Evolutionary conservation across 768 basidiomycete genomes (phyloP).

Genomic region (Tephrocybe sp.): DNA sequence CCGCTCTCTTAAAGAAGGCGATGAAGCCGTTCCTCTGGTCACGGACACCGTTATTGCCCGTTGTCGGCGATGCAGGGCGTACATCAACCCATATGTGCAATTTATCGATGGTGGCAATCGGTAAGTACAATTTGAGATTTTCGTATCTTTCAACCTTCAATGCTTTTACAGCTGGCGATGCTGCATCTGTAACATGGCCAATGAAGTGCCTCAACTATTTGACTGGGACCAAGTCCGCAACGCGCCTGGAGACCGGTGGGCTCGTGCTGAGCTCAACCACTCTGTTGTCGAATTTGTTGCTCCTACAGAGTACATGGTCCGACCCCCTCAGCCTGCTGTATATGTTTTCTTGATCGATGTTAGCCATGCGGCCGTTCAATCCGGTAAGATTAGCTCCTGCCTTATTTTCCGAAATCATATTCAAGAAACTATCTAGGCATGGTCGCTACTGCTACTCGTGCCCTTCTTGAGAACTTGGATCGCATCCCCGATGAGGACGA

Average conservation of each 20-base stretch:
- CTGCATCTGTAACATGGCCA: constrained; percentile 98
- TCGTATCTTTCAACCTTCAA: not conserved
- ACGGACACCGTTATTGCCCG: constrained; percentile 95
- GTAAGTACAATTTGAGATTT: constrained; percentile 32
- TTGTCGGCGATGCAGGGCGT: constrained; percentile 92
- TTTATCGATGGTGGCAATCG: constrained; percentile 98
- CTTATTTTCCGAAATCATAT: not conserved
- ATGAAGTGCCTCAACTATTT: constrained; percentile 97
- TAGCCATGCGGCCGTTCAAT: constrained; percentile 87
- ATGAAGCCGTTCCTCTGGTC: constrained; percentile 84
- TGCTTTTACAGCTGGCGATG: constrained; percentile 82
- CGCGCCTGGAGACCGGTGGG: constrained; percentile 95
- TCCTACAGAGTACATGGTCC: constrained; percentile 99
- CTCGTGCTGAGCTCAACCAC: constrained; percentile 89
- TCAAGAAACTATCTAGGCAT: constrained; percentile 57
- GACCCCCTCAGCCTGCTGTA: constrained; percentile 95
- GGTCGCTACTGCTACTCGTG: constrained; percentile 97
- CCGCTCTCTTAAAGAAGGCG: constrained; percentile 80
- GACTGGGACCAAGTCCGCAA: constrained; percentile 97
- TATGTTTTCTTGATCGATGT: constrained; percentile 98
- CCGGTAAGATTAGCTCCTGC: constrained; percentile 46
- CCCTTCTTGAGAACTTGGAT: constrained; percentile 93
- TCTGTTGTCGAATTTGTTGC: constrained; percentile 96
- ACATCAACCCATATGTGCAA: constrained; percentile 97
- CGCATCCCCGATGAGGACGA: constrained; percentile 94